phyloP scores from a whole-genome alignment of 306 rosid species.

The Inga oerstediana region DNA sequence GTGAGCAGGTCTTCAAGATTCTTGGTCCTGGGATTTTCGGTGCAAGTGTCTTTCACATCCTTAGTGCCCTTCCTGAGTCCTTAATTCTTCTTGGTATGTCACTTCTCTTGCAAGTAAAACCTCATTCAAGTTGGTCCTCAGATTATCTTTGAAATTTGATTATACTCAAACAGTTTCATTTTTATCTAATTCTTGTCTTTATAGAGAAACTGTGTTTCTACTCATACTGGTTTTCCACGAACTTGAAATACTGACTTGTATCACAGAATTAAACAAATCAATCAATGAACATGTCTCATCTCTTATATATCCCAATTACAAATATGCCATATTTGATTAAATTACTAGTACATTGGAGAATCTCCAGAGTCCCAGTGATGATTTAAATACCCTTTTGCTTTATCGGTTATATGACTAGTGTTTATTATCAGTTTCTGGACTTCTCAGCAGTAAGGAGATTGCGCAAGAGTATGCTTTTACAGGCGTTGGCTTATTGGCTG shows the following conservation, averaged over 20 bases:
- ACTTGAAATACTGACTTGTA: background rate
- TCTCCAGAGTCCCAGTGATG: too few species aligned
- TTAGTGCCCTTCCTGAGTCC: slow-evolving; percentile 69
- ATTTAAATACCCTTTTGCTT: background rate
- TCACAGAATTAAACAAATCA: background rate
- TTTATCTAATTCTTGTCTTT: background rate
- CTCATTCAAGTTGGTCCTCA: background rate
- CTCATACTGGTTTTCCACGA: background rate
- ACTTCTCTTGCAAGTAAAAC: background rate
- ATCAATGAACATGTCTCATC: background rate
- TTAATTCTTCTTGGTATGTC: slow-evolving; percentile 57
- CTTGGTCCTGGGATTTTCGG: slow-evolving; percentile 72
- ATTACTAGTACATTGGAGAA: background rate
- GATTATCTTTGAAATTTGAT: background rate
- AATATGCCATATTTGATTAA: background rate
- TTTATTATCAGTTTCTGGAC: slow-evolving; percentile 32
- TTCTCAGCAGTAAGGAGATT: slow-evolving; percentile 23
- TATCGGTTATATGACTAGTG: background rate
- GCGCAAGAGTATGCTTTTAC: slow-evolving; percentile 38
- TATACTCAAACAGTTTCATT: background rate
- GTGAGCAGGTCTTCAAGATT: slow-evolving; percentile 56
- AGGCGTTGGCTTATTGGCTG: slow-evolving; percentile 47
- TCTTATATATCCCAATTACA: background rate
- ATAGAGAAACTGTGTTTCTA: background rate
- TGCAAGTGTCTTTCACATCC: slow-evolving; percentile 60